Evolutionary conservation across 2,329 filamentous ascomycete species (phyloP).

Genomic region (Colletotrichum chlorophyti): DNA sequence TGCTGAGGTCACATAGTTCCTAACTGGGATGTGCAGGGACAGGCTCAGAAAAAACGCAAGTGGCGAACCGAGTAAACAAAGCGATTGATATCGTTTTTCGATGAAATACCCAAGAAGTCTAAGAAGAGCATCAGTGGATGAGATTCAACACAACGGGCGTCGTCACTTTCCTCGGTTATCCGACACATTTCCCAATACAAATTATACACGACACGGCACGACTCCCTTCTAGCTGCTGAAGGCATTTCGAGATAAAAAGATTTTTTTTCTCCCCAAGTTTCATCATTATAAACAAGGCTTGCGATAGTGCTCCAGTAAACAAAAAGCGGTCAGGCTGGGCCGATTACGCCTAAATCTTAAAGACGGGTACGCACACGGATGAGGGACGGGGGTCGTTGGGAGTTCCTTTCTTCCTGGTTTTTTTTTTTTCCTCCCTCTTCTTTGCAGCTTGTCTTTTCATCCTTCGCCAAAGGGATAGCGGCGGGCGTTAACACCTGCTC

Average conservation of each 20-base stretch:
- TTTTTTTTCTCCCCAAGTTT: not conserved
- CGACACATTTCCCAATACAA: conserved; percentile 3
- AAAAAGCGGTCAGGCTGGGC: not conserved
- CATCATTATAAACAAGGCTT: conserved; percentile 3
- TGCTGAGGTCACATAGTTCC: conserved; percentile 32
- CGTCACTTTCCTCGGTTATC: not conserved
- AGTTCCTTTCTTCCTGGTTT: conserved; percentile 17
- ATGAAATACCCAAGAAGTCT: conserved; percentile 25
- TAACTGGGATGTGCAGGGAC: conserved; percentile 31
- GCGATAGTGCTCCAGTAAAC: not conserved
- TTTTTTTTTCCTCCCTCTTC: too few species aligned
- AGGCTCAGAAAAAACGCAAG: conserved; percentile 33
- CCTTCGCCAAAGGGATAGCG: not conserved
- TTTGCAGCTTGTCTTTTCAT: not conserved
- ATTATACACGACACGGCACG: conserved; percentile 1
- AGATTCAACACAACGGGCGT: conserved; percentile 4
- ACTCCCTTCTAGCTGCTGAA: conserved; percentile 8
- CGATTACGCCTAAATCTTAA: not conserved
- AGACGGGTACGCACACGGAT: conserved; percentile 6
- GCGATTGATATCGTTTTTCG: conserved; percentile 21
- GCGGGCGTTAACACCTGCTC: not conserved
- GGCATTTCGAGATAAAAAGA: conserved; percentile 2
- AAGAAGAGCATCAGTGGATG: conserved; percentile 13
- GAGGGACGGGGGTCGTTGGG: conserved; percentile 9
- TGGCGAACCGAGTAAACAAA: conserved; percentile 27